Percentiles rank a stretch among this genome's conserved stretches.
Evolutionary conservation across 2,329 filamentous ascomycete genomes (phyloP).

Genomic region (Aspergillus alliaceus): DNA sequence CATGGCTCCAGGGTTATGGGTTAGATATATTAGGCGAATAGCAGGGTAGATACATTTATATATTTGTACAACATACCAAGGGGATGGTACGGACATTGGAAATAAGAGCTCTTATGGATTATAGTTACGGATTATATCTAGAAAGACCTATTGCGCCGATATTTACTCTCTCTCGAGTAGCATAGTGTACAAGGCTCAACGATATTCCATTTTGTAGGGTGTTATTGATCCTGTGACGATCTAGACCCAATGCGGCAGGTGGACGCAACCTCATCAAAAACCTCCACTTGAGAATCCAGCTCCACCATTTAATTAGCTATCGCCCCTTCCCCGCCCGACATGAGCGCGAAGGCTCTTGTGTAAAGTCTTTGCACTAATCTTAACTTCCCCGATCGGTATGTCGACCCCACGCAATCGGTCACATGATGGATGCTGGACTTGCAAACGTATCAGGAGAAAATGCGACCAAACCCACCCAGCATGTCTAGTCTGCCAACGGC

Average conservation of each 20-base stretch:
- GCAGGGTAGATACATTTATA: no score
- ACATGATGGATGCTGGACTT: slow-evolving; percentile 32
- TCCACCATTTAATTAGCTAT: no score
- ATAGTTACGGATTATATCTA: no score
- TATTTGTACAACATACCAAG: no score
- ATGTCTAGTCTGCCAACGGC: slow-evolving; percentile 24
- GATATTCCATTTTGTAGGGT: no score
- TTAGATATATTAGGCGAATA: no score
- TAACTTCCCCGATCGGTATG: slow-evolving; percentile 22
- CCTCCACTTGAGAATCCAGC: not conserved
- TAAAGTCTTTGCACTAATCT: not conserved
- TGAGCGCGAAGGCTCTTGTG: slow-evolving; percentile 5
- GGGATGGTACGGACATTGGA: no score
- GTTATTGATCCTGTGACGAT: not conserved
- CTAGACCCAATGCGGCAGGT: slow-evolving; percentile 17
- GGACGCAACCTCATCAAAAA: slow-evolving; percentile 9
- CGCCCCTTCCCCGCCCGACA: not conserved
- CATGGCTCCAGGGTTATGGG: slow-evolving; percentile 9
- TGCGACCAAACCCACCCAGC: slow-evolving; percentile 28
- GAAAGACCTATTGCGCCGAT: no score
- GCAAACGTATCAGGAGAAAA: slow-evolving; percentile 28
- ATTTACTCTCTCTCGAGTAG: no score
- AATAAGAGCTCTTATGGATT: no score
- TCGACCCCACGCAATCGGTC: slow-evolving; percentile 27
- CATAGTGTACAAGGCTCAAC: no score